Evolutionary conservation across 805 yeast genomes (phyloP).

Genomic region (Clavispora phyllophila): DNA sequence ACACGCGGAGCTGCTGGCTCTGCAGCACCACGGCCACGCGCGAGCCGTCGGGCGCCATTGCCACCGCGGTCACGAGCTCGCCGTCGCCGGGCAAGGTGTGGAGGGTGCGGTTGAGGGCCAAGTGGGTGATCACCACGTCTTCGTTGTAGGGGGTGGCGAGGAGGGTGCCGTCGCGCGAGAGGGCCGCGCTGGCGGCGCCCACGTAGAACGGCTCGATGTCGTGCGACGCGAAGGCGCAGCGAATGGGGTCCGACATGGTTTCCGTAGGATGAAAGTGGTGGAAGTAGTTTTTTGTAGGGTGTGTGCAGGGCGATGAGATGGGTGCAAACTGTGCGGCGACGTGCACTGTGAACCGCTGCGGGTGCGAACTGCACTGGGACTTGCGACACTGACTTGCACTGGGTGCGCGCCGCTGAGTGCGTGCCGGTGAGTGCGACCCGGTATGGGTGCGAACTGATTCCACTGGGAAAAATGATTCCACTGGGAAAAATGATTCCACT

Average conservation of each 20-base stretch:
- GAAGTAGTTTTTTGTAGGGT: not conserved
- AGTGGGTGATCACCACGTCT: slow-evolving; percentile 65
- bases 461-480: no score
- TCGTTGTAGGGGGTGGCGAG: slow-evolving; percentile 80
- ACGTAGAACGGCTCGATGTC: slow-evolving; percentile 79
- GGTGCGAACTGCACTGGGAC: no score
- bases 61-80: slow-evolving; percentile 68
- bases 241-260: slow-evolving; percentile 14
- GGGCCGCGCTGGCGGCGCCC: slow-evolving; percentile 73
- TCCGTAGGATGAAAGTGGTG: not conserved
- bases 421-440: no score
- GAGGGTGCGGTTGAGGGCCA: slow-evolving; percentile 51
- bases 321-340: no score
- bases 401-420: no score
- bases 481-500: no score
- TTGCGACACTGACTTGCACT: no score
- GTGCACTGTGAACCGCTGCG: no score
- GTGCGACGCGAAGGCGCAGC: slow-evolving; percentile 11
- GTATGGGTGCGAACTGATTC: no score
- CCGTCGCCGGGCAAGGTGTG: slow-evolving; percentile 80
- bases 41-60: slow-evolving; percentile 70
- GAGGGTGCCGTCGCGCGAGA: slow-evolving; percentile 55
- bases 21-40: slow-evolving; percentile 72
- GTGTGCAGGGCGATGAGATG: slow-evolving; percentile 17
- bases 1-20: slow-evolving; percentile 74